Conservation (phyloP, 2,329 filamentous ascomycete species). For the Claviceps arundinis region DNA sequence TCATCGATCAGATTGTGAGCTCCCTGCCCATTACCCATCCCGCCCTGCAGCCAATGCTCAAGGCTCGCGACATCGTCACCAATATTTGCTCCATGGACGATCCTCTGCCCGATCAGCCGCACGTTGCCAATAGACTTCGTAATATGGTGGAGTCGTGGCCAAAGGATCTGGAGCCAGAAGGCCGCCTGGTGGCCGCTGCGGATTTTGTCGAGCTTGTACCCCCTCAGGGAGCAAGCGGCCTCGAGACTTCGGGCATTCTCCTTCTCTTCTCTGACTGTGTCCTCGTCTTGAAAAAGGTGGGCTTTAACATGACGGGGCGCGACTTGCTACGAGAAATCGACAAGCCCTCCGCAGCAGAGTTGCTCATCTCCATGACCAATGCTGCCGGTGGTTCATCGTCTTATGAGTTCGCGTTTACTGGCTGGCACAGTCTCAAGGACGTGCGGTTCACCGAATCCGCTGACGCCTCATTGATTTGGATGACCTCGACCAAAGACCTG, state of each 20-base stretch:
- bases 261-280: constrained; percentile 76
- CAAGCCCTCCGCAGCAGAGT: constrained; percentile 53
- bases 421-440: constrained; percentile 56
- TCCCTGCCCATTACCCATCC: constrained; percentile 78
- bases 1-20: constrained; percentile 89
- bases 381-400: constrained; percentile 45
- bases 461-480: constrained; percentile 52
- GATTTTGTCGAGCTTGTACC: constrained; percentile 68
- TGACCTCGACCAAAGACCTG: constrained; percentile 51
- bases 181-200: constrained; percentile 66
- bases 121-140: constrained; percentile 59
- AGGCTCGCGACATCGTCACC: constrained; percentile 83
- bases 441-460: constrained; percentile 60
- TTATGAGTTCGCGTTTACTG: constrained; percentile 63
- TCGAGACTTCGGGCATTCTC: constrained; percentile 53
- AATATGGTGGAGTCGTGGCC: constrained; percentile 73
- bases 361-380: constrained; percentile 51
- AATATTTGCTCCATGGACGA: constrained; percentile 92
- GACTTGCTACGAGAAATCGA: constrained; percentile 76
- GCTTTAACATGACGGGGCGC: constrained; percentile 53
- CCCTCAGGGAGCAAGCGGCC: constrained; percentile 35
- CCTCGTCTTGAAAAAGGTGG: constrained; percentile 60
- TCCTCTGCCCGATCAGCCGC: constrained; percentile 54
- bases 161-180: constrained; percentile 52
- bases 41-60: constrained; percentile 68